Conservation (phyloP, 73 alveolate species). For the Blepharisma japonicum region DNA sequence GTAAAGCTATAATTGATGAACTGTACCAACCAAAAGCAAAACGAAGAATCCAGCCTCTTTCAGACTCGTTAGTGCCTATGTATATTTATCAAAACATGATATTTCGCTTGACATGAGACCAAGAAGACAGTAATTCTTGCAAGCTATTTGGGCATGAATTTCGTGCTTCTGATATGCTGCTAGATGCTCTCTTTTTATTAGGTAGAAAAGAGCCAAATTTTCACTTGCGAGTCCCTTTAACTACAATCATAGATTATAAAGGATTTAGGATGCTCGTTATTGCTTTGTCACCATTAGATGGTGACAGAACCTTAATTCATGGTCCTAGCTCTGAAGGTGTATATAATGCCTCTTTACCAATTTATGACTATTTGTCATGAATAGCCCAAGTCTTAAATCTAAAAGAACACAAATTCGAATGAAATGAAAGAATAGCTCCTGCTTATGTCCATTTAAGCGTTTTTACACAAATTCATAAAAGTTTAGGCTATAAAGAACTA, state of each 20-base stretch:
- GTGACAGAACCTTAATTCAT: slow-evolving; percentile 31
- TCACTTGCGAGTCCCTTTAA: slow-evolving; percentile 44
- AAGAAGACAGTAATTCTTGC: slow-evolving; percentile 35
- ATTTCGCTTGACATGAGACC: neutral
- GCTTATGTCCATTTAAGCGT: slow-evolving; percentile 54
- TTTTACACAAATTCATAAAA: slow-evolving; percentile 38
- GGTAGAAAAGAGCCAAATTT: slow-evolving; percentile 38
- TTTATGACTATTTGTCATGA: slow-evolving; percentile 32
- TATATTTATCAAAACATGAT: neutral
- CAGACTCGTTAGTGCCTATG: neutral
- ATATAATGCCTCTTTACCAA: slow-evolving; percentile 31
- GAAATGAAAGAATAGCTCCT: slow-evolving; percentile 32
- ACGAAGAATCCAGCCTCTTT: neutral
- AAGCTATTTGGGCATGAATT: slow-evolving; percentile 57
- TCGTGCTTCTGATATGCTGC: slow-evolving; percentile 47
- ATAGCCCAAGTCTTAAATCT: slow-evolving; percentile 50
- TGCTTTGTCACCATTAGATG: slow-evolving; percentile 43
- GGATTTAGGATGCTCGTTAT: slow-evolving; percentile 57
- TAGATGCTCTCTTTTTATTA: slow-evolving; percentile 52
- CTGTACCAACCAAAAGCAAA: neutral
- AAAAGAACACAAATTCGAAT: slow-evolving; percentile 43
- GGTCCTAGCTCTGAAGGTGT: slow-evolving; percentile 35
- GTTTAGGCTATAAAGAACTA: slow-evolving; percentile 30
- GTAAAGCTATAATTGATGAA: neutral
- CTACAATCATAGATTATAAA: slow-evolving; percentile 46